Conservation (phyloP, 2,329 filamentous ascomycete species). For the Didymella glomerata region DNA sequence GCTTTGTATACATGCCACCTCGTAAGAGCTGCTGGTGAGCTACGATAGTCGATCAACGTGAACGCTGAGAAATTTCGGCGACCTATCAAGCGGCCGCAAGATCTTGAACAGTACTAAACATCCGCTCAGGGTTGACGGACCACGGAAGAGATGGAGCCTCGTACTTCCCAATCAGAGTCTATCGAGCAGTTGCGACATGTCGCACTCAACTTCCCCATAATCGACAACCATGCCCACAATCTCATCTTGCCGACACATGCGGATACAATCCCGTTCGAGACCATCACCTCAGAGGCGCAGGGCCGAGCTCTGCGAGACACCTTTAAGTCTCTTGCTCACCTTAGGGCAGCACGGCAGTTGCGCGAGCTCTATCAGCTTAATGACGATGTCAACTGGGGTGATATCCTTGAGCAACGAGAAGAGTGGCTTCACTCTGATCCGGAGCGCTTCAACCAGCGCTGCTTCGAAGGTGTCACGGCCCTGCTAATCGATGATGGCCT, state of each 20-base stretch:
- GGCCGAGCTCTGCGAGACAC: slow-evolving; percentile 72
- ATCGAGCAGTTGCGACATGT: slow-evolving; percentile 46
- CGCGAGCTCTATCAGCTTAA: slow-evolving; percentile 68
- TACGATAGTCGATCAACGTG: neutral
- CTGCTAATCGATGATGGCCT: slow-evolving; percentile 83
- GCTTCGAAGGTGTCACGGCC: slow-evolving; percentile 75
- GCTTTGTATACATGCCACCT: neutral
- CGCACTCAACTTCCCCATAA: slow-evolving; percentile 62
- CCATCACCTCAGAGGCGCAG: slow-evolving; percentile 76
- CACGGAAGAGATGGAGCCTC: slow-evolving; percentile 30
- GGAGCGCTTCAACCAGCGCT: slow-evolving; percentile 67
- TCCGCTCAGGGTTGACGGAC: neutral
- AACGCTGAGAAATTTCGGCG: neutral
- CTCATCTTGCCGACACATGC: slow-evolving; percentile 64
- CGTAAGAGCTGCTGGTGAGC: neutral
- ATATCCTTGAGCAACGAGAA: slow-evolving; percentile 60
- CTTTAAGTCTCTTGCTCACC: slow-evolving; percentile 70
- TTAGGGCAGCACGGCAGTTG: slow-evolving; percentile 75
- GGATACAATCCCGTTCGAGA: slow-evolving; percentile 63
- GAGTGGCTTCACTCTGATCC: slow-evolving; percentile 57
- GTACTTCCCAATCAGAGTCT: slow-evolving; percentile 30
- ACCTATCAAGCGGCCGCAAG: neutral
- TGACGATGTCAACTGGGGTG: slow-evolving; percentile 66
- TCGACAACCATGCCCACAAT: slow-evolving; percentile 78
- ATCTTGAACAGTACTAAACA: neutral